These are phyloP conservation scores for Solioccasus polychromus DNA, from an alignment of 768 basidiomycete species.

Conservation along the genomic window DNA sequence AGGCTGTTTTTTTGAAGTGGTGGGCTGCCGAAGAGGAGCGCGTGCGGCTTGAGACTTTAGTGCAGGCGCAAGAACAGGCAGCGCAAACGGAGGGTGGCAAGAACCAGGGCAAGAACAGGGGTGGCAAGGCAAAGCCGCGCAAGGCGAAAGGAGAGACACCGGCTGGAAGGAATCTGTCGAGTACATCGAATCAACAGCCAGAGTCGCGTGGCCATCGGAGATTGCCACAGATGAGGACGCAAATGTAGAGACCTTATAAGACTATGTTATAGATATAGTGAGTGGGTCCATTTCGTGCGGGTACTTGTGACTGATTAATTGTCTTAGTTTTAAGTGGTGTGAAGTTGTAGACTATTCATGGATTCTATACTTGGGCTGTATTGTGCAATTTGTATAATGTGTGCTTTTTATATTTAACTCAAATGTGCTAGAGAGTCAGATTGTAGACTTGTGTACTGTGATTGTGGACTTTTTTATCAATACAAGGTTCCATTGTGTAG, in stretches of 20 bases:
- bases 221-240: background rate
- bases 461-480: no score
- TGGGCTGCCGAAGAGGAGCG: conserved; percentile 84
- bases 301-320: no score
- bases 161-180: background rate
- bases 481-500: no score
- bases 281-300: background rate
- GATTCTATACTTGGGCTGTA: no score
- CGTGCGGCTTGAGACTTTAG: conserved; percentile 47
- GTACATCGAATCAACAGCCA: background rate
- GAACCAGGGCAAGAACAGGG: conserved; percentile 3
- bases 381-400: no score
- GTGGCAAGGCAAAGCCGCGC: conserved; percentile 1
- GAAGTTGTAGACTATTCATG: no score
- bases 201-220: conserved; percentile 1
- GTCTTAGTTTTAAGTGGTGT: no score
- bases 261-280: conserved; percentile 2
- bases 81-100: background rate
- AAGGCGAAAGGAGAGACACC: conserved; percentile 10
- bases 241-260: background rate
- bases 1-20: conserved; percentile 85
- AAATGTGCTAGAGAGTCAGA: no score
- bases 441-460: no score
- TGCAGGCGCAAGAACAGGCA: background rate
- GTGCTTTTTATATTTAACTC: no score